A percentile compares a stretch with the other conserved stretches of the same genome.
phyloP scores from a whole-genome alignment of 371 early-diverging fungal species.

The Rhizomucor miehei region DNA sequence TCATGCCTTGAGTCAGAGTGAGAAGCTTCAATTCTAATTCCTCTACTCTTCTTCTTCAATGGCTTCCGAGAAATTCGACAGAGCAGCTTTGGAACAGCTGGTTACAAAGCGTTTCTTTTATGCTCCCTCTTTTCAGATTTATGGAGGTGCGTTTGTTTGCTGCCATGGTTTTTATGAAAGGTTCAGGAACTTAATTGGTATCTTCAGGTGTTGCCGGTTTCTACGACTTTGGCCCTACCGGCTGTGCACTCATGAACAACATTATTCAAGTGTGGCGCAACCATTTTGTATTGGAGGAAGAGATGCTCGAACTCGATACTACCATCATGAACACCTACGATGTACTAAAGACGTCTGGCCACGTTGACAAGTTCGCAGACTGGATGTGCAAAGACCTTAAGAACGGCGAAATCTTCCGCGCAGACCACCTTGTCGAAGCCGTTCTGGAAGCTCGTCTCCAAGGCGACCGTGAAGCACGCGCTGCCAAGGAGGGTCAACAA shows the following conservation, averaged over 20 bases:
- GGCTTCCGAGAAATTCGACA: slow-evolving; percentile 46
- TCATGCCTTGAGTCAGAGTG: too few species aligned
- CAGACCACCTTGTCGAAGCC: slow-evolving; percentile 97
- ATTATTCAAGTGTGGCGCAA: slow-evolving; percentile 92
- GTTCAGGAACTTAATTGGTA: not conserved
- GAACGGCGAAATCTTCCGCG: slow-evolving; percentile 96
- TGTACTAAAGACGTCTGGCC: slow-evolving; percentile 99
- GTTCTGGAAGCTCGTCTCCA: slow-evolving; percentile 89
- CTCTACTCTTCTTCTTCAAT: slow-evolving; percentile 4
- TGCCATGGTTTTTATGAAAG: not conserved
- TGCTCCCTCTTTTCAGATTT: slow-evolving; percentile 92
- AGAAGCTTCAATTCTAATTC: too few species aligned
- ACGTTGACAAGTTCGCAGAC: slow-evolving; percentile 99
- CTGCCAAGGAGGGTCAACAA: slow-evolving; percentile 49
- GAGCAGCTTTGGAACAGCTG: slow-evolving; percentile 68
- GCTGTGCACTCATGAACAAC: slow-evolving; percentile 95
- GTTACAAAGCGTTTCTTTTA: slow-evolving; percentile 93
- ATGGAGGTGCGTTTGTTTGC: slow-evolving; percentile 78
- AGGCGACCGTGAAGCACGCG: slow-evolving; percentile 73
- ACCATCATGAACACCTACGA: slow-evolving; percentile 97
- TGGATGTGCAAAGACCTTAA: slow-evolving; percentile 96
- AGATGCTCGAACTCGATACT: slow-evolving; percentile 99
- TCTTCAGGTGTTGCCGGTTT: slow-evolving; percentile 92
- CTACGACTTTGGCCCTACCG: slow-evolving; percentile 98
- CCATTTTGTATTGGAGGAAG: slow-evolving; percentile 98